Evolutionary conservation across 2,329 filamentous ascomycete species (phyloP).

Genomic region (Thielaviopsis populi): DNA sequence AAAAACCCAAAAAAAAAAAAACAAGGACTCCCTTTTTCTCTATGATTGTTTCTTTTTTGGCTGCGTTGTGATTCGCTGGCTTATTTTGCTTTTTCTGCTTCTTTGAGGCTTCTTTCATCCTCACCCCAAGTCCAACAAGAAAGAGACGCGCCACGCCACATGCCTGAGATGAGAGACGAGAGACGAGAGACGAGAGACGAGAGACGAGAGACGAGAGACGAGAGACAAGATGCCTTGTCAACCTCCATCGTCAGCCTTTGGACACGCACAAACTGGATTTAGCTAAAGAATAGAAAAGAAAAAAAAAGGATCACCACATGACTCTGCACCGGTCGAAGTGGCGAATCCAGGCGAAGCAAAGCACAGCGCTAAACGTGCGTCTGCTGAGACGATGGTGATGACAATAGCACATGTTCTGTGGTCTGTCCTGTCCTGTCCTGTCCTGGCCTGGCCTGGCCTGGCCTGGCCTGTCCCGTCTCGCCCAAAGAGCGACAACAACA

Average conservation of each 20-base stretch:
- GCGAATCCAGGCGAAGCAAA: neutral
- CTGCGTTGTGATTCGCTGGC: neutral
- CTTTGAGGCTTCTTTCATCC: neutral
- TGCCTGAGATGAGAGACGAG: too few species aligned
- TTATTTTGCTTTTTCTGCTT: neutral
- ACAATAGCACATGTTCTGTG: too few species aligned
- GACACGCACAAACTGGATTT: neutral
- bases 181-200: too few species aligned
- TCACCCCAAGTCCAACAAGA: neutral
- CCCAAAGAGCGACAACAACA: neutral
- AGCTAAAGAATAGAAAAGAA: neutral
- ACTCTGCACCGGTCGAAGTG: neutral
- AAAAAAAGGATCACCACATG: neutral
- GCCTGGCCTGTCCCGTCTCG: neutral
- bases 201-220: too few species aligned
- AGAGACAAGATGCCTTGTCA: neutral
- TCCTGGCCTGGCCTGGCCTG: too few species aligned
- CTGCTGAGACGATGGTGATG: too few species aligned
- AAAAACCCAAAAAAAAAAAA: too few species aligned
- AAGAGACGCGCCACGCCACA: too few species aligned
- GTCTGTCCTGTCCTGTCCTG: too few species aligned
- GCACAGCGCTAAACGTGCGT: neutral
- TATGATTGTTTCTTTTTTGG: too few species aligned
- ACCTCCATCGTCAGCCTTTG: too few species aligned
- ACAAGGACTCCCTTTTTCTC: neutral